Conservation (phyloP, 805 yeast species). For the Saturnispora besseyi region DNA sequence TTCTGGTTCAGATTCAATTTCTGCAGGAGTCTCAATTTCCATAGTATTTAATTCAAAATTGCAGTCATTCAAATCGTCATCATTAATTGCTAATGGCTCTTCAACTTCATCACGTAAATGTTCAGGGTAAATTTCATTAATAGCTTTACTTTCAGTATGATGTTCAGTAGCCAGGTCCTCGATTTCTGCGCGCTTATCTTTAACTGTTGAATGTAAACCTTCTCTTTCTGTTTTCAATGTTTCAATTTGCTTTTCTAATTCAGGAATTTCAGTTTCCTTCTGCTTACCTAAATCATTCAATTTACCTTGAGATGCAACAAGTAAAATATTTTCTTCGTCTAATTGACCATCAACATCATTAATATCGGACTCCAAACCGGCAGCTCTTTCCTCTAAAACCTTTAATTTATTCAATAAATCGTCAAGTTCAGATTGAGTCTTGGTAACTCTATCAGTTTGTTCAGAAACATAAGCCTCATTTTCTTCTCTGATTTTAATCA, state of each 20-base stretch:
- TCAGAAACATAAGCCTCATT: constrained; percentile 36
- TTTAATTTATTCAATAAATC: constrained; percentile 37
- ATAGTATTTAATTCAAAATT: constrained; percentile 23
- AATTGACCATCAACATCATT: constrained; percentile 9
- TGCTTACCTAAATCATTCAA: constrained; percentile 6
- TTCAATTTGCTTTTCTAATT: constrained; percentile 22
- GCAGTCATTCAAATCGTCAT: constrained; percentile 23
- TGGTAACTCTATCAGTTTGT: constrained; percentile 37
- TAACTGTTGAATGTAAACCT: constrained; percentile 34
- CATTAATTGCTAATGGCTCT: constrained; percentile 20
- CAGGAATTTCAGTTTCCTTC: constrained; percentile 22
- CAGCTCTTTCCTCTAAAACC: constrained; percentile 34
- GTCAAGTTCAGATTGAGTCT: constrained; percentile 33
- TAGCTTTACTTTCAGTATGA: constrained; percentile 35
- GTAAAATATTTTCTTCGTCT: constrained; percentile 24
- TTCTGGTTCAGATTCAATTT: constrained; percentile 21
- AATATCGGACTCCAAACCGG: constrained; percentile 30
- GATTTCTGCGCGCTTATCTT: constrained; percentile 27
- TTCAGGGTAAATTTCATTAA: constrained; percentile 43
- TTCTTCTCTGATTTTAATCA: constrained; percentile 41
- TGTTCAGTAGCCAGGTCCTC: constrained; percentile 32
- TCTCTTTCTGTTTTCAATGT: constrained; percentile 35
- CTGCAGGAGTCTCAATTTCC: constrained; percentile 22
- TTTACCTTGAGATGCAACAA: constrained; percentile 18
- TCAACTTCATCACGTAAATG: constrained; percentile 34